phyloP scores from a whole-genome alignment of 352 stramenopile species.

The Phytophthora fragariaefolia region DNA sequence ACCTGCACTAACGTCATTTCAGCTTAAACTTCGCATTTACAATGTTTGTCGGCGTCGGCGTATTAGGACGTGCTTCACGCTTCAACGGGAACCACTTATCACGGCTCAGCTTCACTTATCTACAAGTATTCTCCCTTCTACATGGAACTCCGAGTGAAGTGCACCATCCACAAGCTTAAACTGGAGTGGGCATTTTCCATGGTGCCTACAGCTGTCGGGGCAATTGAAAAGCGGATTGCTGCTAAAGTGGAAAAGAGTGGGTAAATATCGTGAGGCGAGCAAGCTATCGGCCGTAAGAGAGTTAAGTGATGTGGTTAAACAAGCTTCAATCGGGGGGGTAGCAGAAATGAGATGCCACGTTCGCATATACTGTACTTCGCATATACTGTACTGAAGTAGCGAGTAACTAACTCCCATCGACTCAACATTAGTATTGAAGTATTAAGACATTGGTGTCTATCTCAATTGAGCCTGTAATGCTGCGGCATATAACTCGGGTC shows the following conservation, averaged over 20 bases:
- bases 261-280: not conserved
- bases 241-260: not conserved
- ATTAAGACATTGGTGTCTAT: too few species aligned
- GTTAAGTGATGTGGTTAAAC: too few species aligned
- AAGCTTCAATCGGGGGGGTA: too few species aligned
- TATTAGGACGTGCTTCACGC: constrained; percentile 3
- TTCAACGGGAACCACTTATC: too few species aligned
- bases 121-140: constrained; percentile 22
- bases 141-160: constrained; percentile 16
- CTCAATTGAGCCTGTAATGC: too few species aligned
- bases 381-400: too few species aligned
- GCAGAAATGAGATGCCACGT: too few species aligned
- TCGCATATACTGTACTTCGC: too few species aligned
- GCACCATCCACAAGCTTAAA: not conserved
- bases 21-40: not conserved
- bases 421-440: too few species aligned
- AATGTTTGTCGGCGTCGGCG: not conserved
- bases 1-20: not conserved
- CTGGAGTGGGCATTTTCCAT: constrained; percentile 14
- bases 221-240: constrained; percentile 10
- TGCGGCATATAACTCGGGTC: too few species aligned
- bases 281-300: too few species aligned
- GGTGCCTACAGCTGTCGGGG: not conserved
- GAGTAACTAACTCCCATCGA: too few species aligned
- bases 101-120: not conserved